A percentile compares a stretch with the other conserved stretches of the same genome.
Evolutionary conservation across 352 stramenopile genomes (phyloP).

Genomic region (Labyrinthula sp.): DNA sequence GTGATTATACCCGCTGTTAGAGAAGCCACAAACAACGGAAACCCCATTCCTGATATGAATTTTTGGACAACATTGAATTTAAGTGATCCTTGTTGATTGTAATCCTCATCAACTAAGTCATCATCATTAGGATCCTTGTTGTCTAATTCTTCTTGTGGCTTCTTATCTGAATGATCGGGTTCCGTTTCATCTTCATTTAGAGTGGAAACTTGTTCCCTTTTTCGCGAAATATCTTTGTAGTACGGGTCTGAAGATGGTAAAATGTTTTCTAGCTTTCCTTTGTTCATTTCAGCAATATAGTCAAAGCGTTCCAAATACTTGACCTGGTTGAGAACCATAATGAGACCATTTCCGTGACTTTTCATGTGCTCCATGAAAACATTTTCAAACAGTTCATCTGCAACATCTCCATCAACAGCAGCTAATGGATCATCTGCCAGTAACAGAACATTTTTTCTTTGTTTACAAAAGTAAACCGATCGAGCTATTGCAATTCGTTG

Average conservation of each 20-base stretch:
- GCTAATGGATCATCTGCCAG: constrained; percentile 36
- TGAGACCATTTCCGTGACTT: neutral
- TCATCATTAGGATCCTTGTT: neutral
- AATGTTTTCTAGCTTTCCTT: neutral
- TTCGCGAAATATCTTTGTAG: too few relatives aligned
- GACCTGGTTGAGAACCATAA: constrained; percentile 18
- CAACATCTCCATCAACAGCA: constrained; percentile 36
- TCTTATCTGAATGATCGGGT: constrained; percentile 5
- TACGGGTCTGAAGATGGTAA: too few relatives aligned
- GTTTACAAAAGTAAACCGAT: constrained; percentile 36
- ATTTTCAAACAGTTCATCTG: constrained; percentile 16
- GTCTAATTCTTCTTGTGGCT: constrained; percentile 2
- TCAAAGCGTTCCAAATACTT: constrained; percentile 10
- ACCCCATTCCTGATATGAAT: constrained; percentile 25
- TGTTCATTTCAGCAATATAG: constrained; percentile 6
- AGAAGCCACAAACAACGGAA: constrained; percentile 1
- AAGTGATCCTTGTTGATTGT: constrained; percentile 2
- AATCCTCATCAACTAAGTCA: constrained; percentile 10
- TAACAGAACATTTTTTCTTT: constrained; percentile 36
- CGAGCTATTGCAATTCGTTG: constrained; percentile 15
- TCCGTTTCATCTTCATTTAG: constrained; percentile 2
- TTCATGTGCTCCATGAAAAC: too few relatives aligned
- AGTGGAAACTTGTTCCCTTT: constrained; percentile 9
- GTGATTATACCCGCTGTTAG: constrained; percentile 2
- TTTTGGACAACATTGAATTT: constrained; percentile 13